A percentile compares a stretch with the other conserved stretches of the same genome.
phyloP scores from a whole-genome alignment of 306 rosid species.

The Prunus davidiana region DNA sequence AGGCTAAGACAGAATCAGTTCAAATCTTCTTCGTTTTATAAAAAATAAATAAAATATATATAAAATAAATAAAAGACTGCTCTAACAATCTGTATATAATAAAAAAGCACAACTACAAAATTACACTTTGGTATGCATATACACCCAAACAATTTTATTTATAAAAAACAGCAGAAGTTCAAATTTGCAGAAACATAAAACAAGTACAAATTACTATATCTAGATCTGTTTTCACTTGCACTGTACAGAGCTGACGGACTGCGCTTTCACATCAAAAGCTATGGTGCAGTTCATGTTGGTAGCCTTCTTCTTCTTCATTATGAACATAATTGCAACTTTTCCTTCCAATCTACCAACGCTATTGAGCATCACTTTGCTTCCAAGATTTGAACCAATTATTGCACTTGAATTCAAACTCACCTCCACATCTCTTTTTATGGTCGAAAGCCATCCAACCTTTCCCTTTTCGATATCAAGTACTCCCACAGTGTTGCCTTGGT shows the following conservation, averaged over 20 bases:
- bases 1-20: neutral
- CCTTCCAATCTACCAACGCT: neutral
- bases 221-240: slow-evolving; percentile 3
- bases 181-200: neutral
- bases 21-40: neutral
- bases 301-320: no score
- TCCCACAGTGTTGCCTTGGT: neutral
- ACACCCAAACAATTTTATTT: neutral
- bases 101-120: neutral
- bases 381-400: neutral
- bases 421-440: neutral
- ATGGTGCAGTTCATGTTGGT: slow-evolving; percentile 9
- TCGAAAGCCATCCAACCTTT: slow-evolving; percentile 10
- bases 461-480: neutral
- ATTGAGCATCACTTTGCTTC: neutral
- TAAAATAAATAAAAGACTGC: neutral
- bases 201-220: neutral
- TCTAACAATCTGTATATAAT: neutral
- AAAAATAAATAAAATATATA: no score
- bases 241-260: neutral
- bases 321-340: no score
- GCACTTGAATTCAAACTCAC: neutral
- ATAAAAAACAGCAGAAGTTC: neutral
- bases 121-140: neutral
- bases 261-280: neutral